Conservation (phyloP, 352 stramenopile genomes). For the Phytopythium delawarense region DNA sequence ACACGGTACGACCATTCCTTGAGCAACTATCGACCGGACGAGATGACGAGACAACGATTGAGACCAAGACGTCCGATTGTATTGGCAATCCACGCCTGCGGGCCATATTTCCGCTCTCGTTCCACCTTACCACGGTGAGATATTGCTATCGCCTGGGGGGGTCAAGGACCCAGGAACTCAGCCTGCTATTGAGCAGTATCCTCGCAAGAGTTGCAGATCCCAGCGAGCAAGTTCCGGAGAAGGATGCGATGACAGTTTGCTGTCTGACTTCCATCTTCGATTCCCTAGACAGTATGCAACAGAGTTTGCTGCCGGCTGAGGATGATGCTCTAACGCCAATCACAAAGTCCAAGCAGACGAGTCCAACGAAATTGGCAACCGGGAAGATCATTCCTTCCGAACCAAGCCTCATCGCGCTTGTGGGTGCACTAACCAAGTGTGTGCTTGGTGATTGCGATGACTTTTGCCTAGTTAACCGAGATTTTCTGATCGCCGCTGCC, state of each 20-base stretch:
- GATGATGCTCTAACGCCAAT: not conserved
- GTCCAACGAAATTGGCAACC: not conserved
- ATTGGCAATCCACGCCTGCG: not conserved
- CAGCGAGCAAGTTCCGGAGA: not conserved
- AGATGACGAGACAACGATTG: not conserved
- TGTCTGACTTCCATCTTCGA: slow-evolving; percentile 1
- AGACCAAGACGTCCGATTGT: not conserved
- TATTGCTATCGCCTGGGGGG: slow-evolving; percentile 26
- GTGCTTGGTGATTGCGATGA: slow-evolving; percentile 16
- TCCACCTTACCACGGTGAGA: slow-evolving; percentile 27
- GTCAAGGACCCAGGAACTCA: not conserved
- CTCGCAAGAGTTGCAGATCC: not conserved
- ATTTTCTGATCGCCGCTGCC: slow-evolving; percentile 27
- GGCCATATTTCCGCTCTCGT: slow-evolving; percentile 21
- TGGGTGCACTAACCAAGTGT: slow-evolving; percentile 21
- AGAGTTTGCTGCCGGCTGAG: not conserved
- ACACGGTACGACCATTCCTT: slow-evolving; percentile 25
- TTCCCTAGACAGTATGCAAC: not conserved
- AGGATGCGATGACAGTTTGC: not conserved
- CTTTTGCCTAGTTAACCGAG: slow-evolving; percentile 22
- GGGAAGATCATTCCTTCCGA: not conserved
- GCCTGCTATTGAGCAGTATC: not conserved
- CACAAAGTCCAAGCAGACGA: not conserved
- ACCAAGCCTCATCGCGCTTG: not conserved
- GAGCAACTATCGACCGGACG: slow-evolving; percentile 5